A percentile compares a stretch with the other conserved stretches of the same genome.
phyloP scores from a whole-genome alignment of 73 alveolate species.

The Tetrahymena malaccensis region DNA sequence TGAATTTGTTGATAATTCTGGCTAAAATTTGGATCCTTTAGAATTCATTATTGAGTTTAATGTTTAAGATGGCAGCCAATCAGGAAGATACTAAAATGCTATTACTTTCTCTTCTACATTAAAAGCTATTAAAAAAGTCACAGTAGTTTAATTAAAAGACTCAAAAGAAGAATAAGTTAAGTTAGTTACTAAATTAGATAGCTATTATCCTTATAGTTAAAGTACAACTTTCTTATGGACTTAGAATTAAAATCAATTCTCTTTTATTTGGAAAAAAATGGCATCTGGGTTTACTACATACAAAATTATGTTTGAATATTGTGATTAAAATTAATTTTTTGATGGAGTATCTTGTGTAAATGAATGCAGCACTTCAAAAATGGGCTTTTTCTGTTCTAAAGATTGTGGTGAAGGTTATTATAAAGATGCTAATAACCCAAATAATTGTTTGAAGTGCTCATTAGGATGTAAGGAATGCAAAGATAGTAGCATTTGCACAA shows the following conservation, averaged over 20 bases:
- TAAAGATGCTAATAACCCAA: neutral
- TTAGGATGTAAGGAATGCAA: neutral
- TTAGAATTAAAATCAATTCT: neutral
- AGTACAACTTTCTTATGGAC: neutral
- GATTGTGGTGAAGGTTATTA: neutral
- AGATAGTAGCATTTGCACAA: neutral
- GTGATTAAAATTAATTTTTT: neutral
- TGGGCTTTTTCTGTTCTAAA: neutral
- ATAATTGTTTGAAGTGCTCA: neutral
- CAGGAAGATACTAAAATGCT: neutral
- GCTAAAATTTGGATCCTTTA: neutral
- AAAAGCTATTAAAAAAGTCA: neutral
- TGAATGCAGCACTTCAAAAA: neutral
- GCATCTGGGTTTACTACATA: neutral
- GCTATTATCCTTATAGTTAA: neutral
- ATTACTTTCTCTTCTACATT: neutral
- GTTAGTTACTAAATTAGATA: neutral
- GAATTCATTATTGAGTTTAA: neutral
- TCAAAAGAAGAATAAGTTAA: neutral
- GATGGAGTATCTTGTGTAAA: neutral
- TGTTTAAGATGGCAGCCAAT: neutral
- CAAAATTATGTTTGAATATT: neutral
- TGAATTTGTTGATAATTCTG: neutral
- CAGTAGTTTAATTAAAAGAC: neutral
- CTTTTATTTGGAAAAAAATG: neutral